A percentile compares a stretch with the other conserved stretches of the same genome.
These are phyloP conservation scores for Trematosphaeria pertusa DNA, from an alignment of 2,329 filamentous ascomycete species.

Conservation along the genomic window DNA sequence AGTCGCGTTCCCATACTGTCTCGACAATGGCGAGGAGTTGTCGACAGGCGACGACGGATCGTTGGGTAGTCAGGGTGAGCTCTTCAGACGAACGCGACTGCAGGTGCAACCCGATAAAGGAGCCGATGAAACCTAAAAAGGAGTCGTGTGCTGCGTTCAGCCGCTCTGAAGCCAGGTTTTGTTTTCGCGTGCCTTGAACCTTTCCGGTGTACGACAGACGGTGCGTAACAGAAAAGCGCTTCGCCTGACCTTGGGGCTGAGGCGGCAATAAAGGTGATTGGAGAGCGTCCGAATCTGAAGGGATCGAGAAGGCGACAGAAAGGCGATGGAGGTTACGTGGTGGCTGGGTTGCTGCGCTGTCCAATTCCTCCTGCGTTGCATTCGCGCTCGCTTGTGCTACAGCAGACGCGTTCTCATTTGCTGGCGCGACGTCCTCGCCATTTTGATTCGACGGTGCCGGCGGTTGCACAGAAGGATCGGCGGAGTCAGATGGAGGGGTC, in stretches of 20 bases:
- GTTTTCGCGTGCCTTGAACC: conserved; percentile 66
- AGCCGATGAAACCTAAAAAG: conserved; percentile 88
- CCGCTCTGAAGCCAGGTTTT: conserved; percentile 82
- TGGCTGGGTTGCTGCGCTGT: conserved; percentile 38
- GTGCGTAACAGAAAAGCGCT: conserved; percentile 67
- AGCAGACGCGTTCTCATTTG: conserved; percentile 48
- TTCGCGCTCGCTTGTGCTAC: conserved; percentile 45
- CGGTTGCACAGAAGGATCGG: conserved; percentile 40
- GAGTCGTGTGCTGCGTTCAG: conserved; percentile 82
- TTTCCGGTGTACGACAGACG: conserved; percentile 78
- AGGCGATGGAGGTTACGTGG: conserved; percentile 37
- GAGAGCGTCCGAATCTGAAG: conserved; percentile 44
- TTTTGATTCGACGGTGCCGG: conserved; percentile 29
- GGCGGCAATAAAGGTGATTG: conserved; percentile 37
- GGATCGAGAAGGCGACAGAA: conserved; percentile 47
- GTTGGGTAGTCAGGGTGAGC: conserved; percentile 79
- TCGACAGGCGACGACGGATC: conserved; percentile 82
- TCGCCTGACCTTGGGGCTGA: conserved; percentile 42
- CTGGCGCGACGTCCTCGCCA: conserved; percentile 48
- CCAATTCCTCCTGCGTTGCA: conserved; percentile 34
- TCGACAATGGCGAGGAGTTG: conserved; percentile 81
- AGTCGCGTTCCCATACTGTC: conserved; percentile 79
- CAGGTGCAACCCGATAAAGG: conserved; percentile 91
- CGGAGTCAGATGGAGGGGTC: conserved; percentile 48
- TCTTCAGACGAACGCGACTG: conserved; percentile 91